Percentiles rank a stretch among this genome's conserved stretches.
phyloP scores from a whole-genome alignment of 1,139 yeast species.

The Suhomyces wounanorum region DNA sequence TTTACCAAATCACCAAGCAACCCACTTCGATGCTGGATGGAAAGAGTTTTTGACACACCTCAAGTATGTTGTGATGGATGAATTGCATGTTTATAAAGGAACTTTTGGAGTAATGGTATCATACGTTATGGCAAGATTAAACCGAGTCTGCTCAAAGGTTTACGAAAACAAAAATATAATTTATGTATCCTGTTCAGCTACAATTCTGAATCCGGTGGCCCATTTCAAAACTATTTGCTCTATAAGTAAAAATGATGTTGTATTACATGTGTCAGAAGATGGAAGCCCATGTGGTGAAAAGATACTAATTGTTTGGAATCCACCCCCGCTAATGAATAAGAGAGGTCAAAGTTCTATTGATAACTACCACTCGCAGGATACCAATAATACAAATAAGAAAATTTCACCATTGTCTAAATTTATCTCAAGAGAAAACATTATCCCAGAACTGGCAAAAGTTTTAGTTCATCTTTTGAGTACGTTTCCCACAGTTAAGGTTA shows the following conservation, averaged over 20 bases:
- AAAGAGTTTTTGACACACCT: conserved; percentile 61
- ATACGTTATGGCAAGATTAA: conserved; percentile 73
- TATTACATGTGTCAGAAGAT: conserved; percentile 64
- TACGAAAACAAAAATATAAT: conserved; percentile 33
- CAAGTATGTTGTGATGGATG: conserved; percentile 82
- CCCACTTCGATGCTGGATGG: conserved; percentile 51
- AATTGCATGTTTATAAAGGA: conserved; percentile 86
- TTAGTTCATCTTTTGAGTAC: conserved; percentile 62
- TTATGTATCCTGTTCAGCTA: conserved; percentile 92
- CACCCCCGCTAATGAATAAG: conserved; percentile 64
- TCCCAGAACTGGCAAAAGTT: conserved; percentile 74
- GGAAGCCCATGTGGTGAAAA: conserved; percentile 89
- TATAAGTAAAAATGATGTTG: conserved; percentile 40
- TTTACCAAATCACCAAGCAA: conserved; percentile 61
- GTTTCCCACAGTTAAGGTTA: conserved; percentile 60
- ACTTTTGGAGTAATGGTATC: conserved; percentile 93
- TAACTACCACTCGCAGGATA: background rate
- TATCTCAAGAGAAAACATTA: conserved; percentile 63
- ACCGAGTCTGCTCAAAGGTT: conserved; percentile 51
- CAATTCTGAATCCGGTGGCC: conserved; percentile 67
- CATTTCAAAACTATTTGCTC: conserved; percentile 80
- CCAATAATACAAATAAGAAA: background rate
- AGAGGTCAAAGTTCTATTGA: conserved; percentile 35
- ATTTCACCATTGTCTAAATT: conserved; percentile 17
- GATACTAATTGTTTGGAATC: conserved; percentile 79